Evolutionary conservation across 108 stramenopile species (phyloP), one percentile per base, ranked within the genome.

Genomic region (Mayamaea pseudoterrestris): DNA sequence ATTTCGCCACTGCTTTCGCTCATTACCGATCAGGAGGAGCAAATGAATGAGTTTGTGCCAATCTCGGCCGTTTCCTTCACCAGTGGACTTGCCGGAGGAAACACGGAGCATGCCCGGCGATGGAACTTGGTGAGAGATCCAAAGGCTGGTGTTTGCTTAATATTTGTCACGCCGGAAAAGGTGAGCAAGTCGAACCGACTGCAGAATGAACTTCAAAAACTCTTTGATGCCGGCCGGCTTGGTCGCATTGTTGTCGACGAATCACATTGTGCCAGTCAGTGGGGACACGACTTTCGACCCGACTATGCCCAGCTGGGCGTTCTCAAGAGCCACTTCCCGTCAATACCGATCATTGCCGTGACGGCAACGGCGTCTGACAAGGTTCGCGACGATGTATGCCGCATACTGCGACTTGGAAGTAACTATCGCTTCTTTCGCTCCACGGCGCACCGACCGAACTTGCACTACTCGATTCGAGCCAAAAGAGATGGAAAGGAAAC

Each of bases 91-190:
- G 27, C 42, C 1, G 64, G 71, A 16, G 62, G 69, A 7, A 55
- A 41, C 14, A 20, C 65, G 7, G 69, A 80, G 44, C 86, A 90
- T 40, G 65, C 73, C 0, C 27, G 50, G 24, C 66, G 76, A 27
- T 83, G 82, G 78, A 59, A 53, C n/a, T 50, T 61, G 6, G 80
- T 80, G 17, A 53, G 78, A 12, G 76, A 83, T 64, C 55, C 58
- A 11, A 41, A 55, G 12, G 68, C 65, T 14, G 71, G 76, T 0
- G 68, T 81, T 27, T 59, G 60, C 32, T 63, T 99, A 55, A 71
- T 98, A 13, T 92, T 98, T 58, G 78, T 93, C 5, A 99, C 96
- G 32, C 98, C 98, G 8, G 98, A 99, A 57, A 83, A 80, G 57
- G 70, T 93, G 23, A 35, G 46, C 43, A 67, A 74, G 32, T 65